Conservation (phyloP, 257 asterid species). For the Plantago ovata region DNA sequence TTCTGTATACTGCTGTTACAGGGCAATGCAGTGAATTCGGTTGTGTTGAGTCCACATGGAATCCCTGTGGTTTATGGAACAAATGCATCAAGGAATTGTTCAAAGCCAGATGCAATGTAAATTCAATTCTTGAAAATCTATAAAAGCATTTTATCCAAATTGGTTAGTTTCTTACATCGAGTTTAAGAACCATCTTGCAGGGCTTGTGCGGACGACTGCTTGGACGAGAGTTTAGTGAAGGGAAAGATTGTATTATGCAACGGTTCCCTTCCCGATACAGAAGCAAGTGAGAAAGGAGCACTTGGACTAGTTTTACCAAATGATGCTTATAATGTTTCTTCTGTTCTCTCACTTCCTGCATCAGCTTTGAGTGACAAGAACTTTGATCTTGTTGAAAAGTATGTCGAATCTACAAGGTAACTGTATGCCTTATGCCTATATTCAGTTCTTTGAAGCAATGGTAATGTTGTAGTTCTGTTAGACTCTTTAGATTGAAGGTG, state of each 20-base stretch:
- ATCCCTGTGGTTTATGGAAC: conserved; percentile 21
- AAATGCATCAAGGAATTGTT: conserved; percentile 10
- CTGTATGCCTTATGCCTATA: too few species aligned
- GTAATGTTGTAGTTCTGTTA: too few species aligned
- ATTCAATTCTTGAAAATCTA: neutral
- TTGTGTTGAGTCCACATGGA: conserved; percentile 13
- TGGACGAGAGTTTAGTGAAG: conserved; percentile 12
- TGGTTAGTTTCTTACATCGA: too few species aligned
- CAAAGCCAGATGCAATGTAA: neutral
- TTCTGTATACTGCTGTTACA: neutral
- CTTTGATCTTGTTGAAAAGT: neutral
- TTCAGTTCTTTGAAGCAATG: too few species aligned
- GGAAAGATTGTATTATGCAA: conserved; percentile 24
- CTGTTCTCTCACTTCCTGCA: neutral
- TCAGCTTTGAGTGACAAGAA: neutral
- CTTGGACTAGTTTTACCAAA: conserved; percentile 1
- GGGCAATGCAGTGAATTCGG: conserved; percentile 32
- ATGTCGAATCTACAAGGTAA: neutral
- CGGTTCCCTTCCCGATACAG: neutral
- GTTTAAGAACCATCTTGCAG: too few species aligned
- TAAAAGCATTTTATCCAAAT: conserved; percentile 8
- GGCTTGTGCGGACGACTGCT: neutral
- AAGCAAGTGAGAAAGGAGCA: neutral
- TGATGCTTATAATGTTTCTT: neutral
- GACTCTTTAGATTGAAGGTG: too few species aligned